Evolutionary conservation across 192 early-diverging fungal genomes (phyloP).

Genomic region (Umbelopsis ramanniana): DNA sequence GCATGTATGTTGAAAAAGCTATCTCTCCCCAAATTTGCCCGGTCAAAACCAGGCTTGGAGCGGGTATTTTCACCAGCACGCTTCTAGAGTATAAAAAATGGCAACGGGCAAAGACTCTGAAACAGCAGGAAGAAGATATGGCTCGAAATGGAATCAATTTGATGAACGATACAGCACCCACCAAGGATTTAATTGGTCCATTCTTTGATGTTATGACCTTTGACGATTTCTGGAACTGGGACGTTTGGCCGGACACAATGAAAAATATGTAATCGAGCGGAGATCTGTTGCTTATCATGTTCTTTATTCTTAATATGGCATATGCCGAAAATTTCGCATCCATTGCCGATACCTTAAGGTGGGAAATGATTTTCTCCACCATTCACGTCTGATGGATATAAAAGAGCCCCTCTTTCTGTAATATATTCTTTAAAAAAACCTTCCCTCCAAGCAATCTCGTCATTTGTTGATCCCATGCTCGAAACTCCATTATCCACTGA

Average conservation of each 20-base stretch:
- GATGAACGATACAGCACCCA: neutral
- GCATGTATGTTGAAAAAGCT: conserved; percentile 5
- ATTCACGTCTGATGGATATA: no score
- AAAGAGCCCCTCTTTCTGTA: no score
- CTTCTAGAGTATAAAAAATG: conserved; percentile 28
- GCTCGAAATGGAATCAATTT: neutral
- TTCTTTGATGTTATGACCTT: conserved; percentile 23
- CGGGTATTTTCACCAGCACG: conserved; percentile 18
- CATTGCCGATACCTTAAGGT: no score
- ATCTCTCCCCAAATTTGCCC: conserved; percentile 4
- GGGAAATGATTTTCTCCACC: no score
- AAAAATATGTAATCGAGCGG: neutral
- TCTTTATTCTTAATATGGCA: no score
- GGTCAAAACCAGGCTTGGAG: conserved; percentile 27
- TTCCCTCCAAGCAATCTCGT: no score
- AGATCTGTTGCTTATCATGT: neutral
- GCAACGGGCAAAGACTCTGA: neutral
- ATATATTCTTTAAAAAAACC: no score
- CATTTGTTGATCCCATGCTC: no score
- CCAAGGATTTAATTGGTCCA: neutral
- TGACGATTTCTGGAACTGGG: conserved; percentile 18
- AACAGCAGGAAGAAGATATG: neutral
- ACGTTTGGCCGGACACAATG: neutral
- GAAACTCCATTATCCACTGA: no score
- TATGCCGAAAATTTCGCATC: no score